phyloP scores from a whole-genome alignment of 805 yeast genomes.

The Wickerhamomyces subpelliculosus region DNA sequence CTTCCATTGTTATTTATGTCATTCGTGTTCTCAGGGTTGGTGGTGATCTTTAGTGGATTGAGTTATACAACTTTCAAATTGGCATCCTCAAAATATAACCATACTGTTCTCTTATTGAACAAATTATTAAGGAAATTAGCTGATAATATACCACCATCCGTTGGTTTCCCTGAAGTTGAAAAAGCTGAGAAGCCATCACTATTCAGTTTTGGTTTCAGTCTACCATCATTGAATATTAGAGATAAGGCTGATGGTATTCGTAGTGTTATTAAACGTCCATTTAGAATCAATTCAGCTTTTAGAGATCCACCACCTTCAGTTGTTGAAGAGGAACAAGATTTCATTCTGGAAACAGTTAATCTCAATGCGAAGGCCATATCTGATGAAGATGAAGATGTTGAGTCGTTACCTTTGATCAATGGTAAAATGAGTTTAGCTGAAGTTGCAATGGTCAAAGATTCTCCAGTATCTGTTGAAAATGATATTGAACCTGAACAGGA shows the following conservation, averaged over 20 bases:
- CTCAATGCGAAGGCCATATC: not conserved
- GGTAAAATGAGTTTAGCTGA: too few relatives aligned
- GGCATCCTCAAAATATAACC: conserved; percentile 21
- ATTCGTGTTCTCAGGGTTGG: conserved; percentile 19
- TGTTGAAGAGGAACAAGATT: not conserved
- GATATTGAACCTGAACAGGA: too few relatives aligned
- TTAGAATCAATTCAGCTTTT: not conserved
- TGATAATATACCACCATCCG: conserved; percentile 23
- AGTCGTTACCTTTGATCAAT: too few relatives aligned
- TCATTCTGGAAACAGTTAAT: not conserved
- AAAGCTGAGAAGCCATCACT: not conserved
- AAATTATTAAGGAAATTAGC: conserved; percentile 19
- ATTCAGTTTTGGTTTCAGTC: too few relatives aligned
- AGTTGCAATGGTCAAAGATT: too few relatives aligned
- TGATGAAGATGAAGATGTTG: not conserved
- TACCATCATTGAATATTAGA: not conserved
- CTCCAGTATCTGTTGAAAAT: too few relatives aligned
- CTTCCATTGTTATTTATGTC: conserved; percentile 17
- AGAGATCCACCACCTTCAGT: not conserved
- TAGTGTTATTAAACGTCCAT: not conserved
- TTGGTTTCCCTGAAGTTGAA: conserved; percentile 17
- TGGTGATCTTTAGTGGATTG: conserved; percentile 18
- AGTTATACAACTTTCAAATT: conserved; percentile 18
- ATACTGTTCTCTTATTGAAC: conserved; percentile 18
- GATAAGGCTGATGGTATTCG: not conserved